These are phyloP conservation scores for Suhomyces terraborum DNA, from an alignment of 1,139 yeast species.

Conservation along the genomic window DNA sequence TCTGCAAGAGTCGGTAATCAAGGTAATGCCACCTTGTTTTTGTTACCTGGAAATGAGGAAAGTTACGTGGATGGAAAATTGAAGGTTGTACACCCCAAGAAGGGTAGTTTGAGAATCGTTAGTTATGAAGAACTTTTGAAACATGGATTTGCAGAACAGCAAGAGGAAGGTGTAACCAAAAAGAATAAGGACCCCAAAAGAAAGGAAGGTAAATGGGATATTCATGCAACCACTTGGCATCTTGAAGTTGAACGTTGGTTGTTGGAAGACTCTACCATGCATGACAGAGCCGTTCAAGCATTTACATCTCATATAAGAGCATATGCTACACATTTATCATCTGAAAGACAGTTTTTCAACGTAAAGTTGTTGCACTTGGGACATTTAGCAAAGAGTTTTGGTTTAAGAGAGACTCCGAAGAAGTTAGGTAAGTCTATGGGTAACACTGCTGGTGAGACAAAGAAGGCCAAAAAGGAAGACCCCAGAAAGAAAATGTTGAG, in stretches of 20 bases:
- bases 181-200: conserved; percentile 29
- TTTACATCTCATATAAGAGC: conserved; percentile 91
- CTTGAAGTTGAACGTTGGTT: conserved; percentile 86
- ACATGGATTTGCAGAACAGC: conserved; percentile 57
- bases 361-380: conserved; percentile 85
- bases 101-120: conserved; percentile 35
- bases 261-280: conserved; percentile 62
- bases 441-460: conserved; percentile 22
- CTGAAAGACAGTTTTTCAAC: conserved; percentile 78
- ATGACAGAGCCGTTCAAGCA: conserved; percentile 69
- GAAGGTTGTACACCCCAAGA: conserved; percentile 61
- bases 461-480: conserved; percentile 54
- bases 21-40: conserved; percentile 70
- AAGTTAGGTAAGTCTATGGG: conserved; percentile 53
- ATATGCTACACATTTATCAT: conserved; percentile 88
- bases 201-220: conserved; percentile 71
- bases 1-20: conserved; percentile 71
- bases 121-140: conserved; percentile 56
- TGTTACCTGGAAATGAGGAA: conserved; percentile 88
- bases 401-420: conserved; percentile 91
- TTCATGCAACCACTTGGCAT: conserved; percentile 96
- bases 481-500: conserved; percentile 73
- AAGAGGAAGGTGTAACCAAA: conserved; percentile 12
- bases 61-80: conserved; percentile 64
- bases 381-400: conserved; percentile 93